phyloP scores from a whole-genome alignment of 768 basidiomycete genomes.

The Pleurotus djamor region DNA sequence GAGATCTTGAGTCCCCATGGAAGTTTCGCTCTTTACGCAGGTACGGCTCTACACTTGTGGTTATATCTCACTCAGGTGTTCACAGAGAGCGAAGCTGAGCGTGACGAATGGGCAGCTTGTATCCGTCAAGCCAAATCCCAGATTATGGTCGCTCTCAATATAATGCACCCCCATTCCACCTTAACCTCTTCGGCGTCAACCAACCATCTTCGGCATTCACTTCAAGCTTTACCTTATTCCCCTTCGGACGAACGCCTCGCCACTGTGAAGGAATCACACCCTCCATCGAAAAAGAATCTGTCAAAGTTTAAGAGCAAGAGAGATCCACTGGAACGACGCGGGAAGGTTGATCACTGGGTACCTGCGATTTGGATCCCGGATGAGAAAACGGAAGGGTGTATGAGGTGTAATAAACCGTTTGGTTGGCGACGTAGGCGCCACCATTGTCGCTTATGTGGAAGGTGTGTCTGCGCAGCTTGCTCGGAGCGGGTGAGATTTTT shows the following conservation, averaged over 20 bases:
- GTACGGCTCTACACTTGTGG: slow-evolving; percentile 31
- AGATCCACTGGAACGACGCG: slow-evolving; percentile 31
- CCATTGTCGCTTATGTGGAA: slow-evolving; percentile 84
- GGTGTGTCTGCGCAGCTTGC: slow-evolving; percentile 84
- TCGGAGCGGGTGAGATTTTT: slow-evolving; percentile 64
- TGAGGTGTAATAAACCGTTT: slow-evolving; percentile 78
- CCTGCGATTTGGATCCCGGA: slow-evolving; percentile 95
- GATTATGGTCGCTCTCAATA: slow-evolving; percentile 66
- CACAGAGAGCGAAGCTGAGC: slow-evolving; percentile 51
- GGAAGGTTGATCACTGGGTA: slow-evolving; percentile 76
- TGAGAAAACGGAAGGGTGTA: slow-evolving; percentile 76
- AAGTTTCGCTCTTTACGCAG: slow-evolving; percentile 73
- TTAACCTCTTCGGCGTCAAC: slow-evolving; percentile 77
- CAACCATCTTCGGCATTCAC: slow-evolving; percentile 66
- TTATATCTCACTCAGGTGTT: background rate
- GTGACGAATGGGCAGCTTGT: slow-evolving; percentile 63
- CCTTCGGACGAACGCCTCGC: slow-evolving; percentile 48
- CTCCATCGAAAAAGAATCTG: slow-evolving; percentile 13
- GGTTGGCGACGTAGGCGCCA: slow-evolving; percentile 80
- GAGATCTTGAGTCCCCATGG: slow-evolving; percentile 77
- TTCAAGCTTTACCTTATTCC: slow-evolving; percentile 72
- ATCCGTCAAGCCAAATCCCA: slow-evolving; percentile 72
- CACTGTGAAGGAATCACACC: slow-evolving; percentile 19
- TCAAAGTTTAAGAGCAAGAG: slow-evolving; percentile 16
- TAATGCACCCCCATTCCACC: slow-evolving; percentile 77